phyloP scores from a whole-genome alignment of 1,284 basidiomycete species.

The Marasmius fiardii region DNA sequence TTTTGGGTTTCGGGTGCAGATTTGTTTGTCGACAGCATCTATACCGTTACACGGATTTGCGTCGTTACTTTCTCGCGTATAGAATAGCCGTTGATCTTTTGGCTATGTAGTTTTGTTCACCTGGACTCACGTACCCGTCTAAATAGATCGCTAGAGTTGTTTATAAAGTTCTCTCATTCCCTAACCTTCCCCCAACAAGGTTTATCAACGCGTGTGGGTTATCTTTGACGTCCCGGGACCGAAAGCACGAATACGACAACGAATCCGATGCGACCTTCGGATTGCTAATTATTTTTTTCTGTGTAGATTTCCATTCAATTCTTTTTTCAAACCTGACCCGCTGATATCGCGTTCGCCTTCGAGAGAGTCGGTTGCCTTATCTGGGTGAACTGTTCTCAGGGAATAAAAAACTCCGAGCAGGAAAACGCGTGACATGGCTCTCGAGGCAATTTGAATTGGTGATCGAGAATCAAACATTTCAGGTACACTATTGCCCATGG shows the following conservation, averaged over 20 bases:
- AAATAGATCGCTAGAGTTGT: too few relatives aligned
- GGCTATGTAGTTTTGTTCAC: too few relatives aligned
- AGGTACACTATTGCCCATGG: constrained; percentile 4
- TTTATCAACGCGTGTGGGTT: constrained; percentile 17
- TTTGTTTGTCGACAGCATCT: too few relatives aligned
- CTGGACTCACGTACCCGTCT: too few relatives aligned
- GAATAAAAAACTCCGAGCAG: neutral
- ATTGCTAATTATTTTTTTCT: neutral
- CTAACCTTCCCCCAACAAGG: constrained; percentile 7
- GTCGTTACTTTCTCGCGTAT: too few relatives aligned
- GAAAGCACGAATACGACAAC: constrained; percentile 8
- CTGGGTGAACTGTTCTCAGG: constrained; percentile 9
- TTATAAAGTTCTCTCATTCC: neutral
- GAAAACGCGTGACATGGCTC: constrained; percentile 2
- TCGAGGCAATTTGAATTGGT: constrained; percentile 9
- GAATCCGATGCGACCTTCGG: constrained; percentile 9
- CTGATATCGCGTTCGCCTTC: neutral
- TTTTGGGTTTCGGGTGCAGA: neutral
- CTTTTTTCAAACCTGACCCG: neutral
- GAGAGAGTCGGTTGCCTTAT: neutral
- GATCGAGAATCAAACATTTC: constrained; percentile 10
- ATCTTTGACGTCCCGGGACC: constrained; percentile 9
- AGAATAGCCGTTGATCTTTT: too few relatives aligned
- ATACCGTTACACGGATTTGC: too few relatives aligned
- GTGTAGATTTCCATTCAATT: neutral